phyloP scores from a whole-genome alignment of 768 basidiomycete species.

The Podaxis mareebaensis region DNA sequence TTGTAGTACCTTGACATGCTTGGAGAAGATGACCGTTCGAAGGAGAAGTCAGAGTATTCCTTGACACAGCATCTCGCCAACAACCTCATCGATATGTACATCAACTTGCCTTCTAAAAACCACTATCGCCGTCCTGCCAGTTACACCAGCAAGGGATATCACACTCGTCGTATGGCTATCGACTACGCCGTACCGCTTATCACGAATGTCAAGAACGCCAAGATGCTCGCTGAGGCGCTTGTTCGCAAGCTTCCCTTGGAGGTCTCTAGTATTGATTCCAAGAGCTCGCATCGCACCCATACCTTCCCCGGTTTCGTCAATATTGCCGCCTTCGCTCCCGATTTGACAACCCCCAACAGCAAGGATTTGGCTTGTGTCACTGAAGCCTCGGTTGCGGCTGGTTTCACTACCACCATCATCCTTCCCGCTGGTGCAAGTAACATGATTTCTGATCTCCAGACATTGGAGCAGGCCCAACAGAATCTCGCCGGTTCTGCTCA shows the following conservation, averaged over 20 bases:
- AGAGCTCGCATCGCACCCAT: slow-evolving; percentile 89
- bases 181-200: slow-evolving; percentile 97
- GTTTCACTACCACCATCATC: slow-evolving; percentile 85
- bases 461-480: slow-evolving; percentile 68
- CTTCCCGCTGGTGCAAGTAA: slow-evolving; percentile 67
- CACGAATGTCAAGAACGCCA: slow-evolving; percentile 98
- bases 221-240: slow-evolving; percentile 91
- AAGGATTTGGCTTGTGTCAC: slow-evolving; percentile 68
- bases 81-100: slow-evolving; percentile 98
- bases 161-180: slow-evolving; percentile 97
- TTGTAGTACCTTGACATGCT: slow-evolving; percentile 86
- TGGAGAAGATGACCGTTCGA: slow-evolving; percentile 67
- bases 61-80: slow-evolving; percentile 95
- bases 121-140: slow-evolving; percentile 95
- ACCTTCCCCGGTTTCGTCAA: slow-evolving; percentile 92
- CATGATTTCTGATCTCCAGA: slow-evolving; percentile 63
- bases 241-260: slow-evolving; percentile 89
- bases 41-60: slow-evolving; percentile 97
- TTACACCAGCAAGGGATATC: slow-evolving; percentile 96
- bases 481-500: slow-evolving; percentile 67
- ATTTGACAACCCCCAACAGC: slow-evolving; percentile 52
- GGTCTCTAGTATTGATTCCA: slow-evolving; percentile 88
- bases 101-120: slow-evolving; percentile 98
- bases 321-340: slow-evolving; percentile 83
- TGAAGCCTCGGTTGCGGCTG: slow-evolving; percentile 82